phyloP scores from a whole-genome alignment of 2,329 filamentous ascomycete species.

The Anisogramma anomala region DNA sequence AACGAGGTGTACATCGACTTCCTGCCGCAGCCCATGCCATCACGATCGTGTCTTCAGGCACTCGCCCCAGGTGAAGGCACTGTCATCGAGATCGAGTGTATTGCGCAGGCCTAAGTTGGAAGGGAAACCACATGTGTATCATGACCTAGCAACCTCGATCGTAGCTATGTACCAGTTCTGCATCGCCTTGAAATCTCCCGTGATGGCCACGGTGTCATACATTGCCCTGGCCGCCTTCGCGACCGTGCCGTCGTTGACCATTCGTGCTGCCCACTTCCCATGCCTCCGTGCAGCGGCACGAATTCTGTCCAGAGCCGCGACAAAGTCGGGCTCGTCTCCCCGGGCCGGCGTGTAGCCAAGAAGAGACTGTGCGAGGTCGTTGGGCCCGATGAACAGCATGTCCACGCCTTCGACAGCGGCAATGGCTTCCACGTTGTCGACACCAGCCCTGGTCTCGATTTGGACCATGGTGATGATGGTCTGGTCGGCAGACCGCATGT shows the following conservation, averaged over 20 bases:
- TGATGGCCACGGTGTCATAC: constrained; percentile 35
- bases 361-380: constrained; percentile 31
- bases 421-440: constrained; percentile 35
- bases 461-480: constrained; percentile 33
- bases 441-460: constrained; percentile 32
- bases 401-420: constrained; percentile 31
- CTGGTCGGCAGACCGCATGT: constrained; percentile 39
- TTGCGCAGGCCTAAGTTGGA: constrained; percentile 27
- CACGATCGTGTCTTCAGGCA: constrained; percentile 30
- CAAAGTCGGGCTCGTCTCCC: constrained; percentile 36
- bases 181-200: constrained; percentile 33
- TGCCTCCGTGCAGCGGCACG: constrained; percentile 32
- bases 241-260: constrained; percentile 32
- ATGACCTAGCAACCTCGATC: constrained; percentile 28
- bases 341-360: constrained; percentile 35
- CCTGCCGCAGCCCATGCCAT: constrained; percentile 30
- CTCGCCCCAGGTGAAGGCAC: constrained; percentile 28
- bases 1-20: constrained; percentile 28
- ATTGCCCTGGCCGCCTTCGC: constrained; percentile 27
- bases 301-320: constrained; percentile 34
- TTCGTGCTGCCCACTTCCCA: constrained; percentile 38
- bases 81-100: constrained; percentile 34
- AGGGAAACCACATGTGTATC: too few species aligned
- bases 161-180: constrained; percentile 37
- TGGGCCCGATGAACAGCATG: constrained; percentile 34